Evolutionary conservation across 2,329 filamentous ascomycete genomes (phyloP), one percentile per base, ranked within the genome.

Genomic region (Nothomitra cinnamomea): DNA sequence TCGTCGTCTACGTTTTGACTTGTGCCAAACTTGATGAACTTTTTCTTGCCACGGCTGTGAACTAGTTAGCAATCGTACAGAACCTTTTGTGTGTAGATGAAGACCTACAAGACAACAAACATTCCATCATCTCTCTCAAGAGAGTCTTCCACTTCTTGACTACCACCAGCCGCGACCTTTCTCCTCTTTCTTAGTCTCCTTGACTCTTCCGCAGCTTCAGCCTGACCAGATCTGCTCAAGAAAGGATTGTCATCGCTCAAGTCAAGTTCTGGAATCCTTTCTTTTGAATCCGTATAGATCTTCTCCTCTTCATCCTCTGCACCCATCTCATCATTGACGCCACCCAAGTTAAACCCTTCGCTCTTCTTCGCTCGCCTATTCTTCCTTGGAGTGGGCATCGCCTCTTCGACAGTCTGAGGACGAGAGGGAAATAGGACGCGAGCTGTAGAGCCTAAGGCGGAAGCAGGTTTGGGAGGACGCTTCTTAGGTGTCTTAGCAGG

Each of bases 201-300:
- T 54, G 21, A 62, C 56, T 54, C 69, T 58, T 36, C 68, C 61
- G 32, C 60, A 57, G 45, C 71, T 19, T 24, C 13, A 35, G 45
- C 45, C n/a, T 49, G 45, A 4, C 24, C 45, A 19, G 45, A 24
- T 19, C 45, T 70, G 52, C 74, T 77, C 56, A 80, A 76, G 65
- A 90, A 92, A 1, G 85, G 85, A 63, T 90, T 92, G 24, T 82
- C 79, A 5, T 71, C 67, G 58, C 74, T 79, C n/a, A 68, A 64
- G 60, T 87, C 84, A 42, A 78, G 69, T 57, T 80, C 75, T 19
- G 86, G 86, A 42, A 88, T 67, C 28, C 68, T 67, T 59, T 94
- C 88, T 58, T 87, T 82, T 0, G 85, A 79, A 65, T 92, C 85
- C 41, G 83, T 88, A 63, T 80, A 90, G 61, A 90, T 86, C 58